Base-by-base conservation (phyloP, 2,329 filamentous ascomycete genomes). In the Myriosclerotinia duriaeana region DNA sequence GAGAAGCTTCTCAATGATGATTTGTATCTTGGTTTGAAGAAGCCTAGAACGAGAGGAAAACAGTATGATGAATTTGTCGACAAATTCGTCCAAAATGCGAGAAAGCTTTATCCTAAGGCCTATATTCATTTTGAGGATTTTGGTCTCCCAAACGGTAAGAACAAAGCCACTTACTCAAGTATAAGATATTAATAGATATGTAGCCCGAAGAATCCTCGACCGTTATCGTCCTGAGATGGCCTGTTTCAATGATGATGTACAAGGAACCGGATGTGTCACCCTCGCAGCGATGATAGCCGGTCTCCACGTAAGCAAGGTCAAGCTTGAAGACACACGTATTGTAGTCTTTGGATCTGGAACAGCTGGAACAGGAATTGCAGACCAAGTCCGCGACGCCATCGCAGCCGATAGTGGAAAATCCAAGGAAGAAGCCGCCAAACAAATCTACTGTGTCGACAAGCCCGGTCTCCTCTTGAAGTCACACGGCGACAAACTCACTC, bases 41-140 rank as follows among this genome's bases (percentile, higher is more conserved):
- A 90, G 71, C 83, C 81, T 30, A 85, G 93, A 17, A 84, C 87
- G 0, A 80, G 88, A 1, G 92, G 93, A 0, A 79, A 90, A 71
- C 78, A 87, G 72, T 96, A 96, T 73, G 90, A 94, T 74, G 77
- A 85, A 0, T 91, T 96, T 68, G 86, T 96, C 1, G 89, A 92
- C 55, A 85, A 79, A 0, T 96, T 96, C 73, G 85, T 96, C 11
- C 79, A 82, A 62, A 82, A 86, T 0, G 89, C 89, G 0, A 81
- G 87, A 54, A 86, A 89, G 71, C 81, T 87, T 1, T 96, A 89
- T 68, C 93, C 93, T 0, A 87, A 84, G 55, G 92, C 93, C 0
- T 94, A 93, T 72, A 89, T 96, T 26, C 92, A 96, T 74, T 96
- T 96, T 72, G 91, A 96, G 73, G 93, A 96, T 74, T 96, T 96